phyloP scores from a whole-genome alignment of 1,284 basidiomycete species.

The Cutaneotrichosporon dermatis region DNA sequence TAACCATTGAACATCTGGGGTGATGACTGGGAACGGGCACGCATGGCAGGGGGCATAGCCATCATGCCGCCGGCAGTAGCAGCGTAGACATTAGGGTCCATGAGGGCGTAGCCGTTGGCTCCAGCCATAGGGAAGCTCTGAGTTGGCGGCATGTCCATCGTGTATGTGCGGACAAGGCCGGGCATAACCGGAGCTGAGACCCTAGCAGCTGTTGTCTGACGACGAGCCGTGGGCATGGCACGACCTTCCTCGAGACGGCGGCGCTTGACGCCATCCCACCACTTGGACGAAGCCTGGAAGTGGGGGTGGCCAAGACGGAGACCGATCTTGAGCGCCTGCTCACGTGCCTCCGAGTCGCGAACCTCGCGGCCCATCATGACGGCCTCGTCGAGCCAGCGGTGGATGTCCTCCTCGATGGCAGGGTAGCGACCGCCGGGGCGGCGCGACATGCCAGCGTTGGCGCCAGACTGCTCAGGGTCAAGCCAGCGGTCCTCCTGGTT shows the following conservation, averaged over 20 bases:
- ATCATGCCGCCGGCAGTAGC: slow-evolving; percentile 3
- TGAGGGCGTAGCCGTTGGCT: slow-evolving; percentile 12
- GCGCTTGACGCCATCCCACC: slow-evolving; percentile 26
- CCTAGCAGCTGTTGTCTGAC: slow-evolving; percentile 7
- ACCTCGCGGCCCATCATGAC: slow-evolving; percentile 21
- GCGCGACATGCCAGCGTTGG: slow-evolving; percentile 11
- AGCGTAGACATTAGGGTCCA: slow-evolving; percentile 3
- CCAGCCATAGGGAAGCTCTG: slow-evolving; percentile 17
- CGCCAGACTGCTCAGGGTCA: slow-evolving; percentile 16
- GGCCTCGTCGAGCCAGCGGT: slow-evolving; percentile 23
- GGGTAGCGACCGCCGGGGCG: slow-evolving; percentile 23
- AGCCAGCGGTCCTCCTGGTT: slow-evolving; percentile 25
- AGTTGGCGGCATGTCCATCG: slow-evolving; percentile 14
- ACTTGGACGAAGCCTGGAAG: slow-evolving; percentile 26
- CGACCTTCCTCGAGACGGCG: slow-evolving; percentile 22
- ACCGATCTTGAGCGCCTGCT: slow-evolving; percentile 21
- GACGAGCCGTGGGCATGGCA: slow-evolving; percentile 18
- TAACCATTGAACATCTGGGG: slow-evolving; percentile 14
- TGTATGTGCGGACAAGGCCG: slow-evolving; percentile 18
- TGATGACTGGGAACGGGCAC: slow-evolving; percentile 21
- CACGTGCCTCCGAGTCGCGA: slow-evolving; percentile 20
- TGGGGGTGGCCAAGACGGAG: slow-evolving; percentile 20
- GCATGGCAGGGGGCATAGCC: slow-evolving; percentile 8
- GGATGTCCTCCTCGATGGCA: slow-evolving; percentile 23
- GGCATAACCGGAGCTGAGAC: slow-evolving; percentile 3